These are phyloP conservation scores for Volvox reticuliferus DNA, from an alignment of 139 green algal species.

Conservation along the genomic window DNA sequence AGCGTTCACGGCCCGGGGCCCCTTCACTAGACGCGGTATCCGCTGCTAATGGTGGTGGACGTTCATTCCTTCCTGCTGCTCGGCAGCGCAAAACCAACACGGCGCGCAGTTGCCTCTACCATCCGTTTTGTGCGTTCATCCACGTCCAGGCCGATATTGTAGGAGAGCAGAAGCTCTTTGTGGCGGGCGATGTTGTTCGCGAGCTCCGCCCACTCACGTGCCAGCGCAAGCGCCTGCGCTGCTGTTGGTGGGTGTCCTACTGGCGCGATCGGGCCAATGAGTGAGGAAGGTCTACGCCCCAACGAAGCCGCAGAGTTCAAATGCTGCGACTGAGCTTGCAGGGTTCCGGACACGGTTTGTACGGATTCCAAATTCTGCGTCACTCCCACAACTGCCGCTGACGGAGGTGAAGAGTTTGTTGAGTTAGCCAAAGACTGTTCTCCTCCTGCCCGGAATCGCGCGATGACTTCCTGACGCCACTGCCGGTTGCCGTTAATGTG, in stretches of 20 bases:
- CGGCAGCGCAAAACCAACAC: constrained; percentile 68
- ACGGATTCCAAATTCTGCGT: no score
- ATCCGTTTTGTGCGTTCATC: constrained; percentile 70
- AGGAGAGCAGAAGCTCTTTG: constrained; percentile 57
- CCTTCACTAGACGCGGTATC: no score
- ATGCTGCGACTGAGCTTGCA: no score
- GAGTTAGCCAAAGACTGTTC: not conserved
- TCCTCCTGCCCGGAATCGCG: not conserved
- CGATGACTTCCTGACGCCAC: constrained; percentile 56
- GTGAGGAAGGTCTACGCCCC: no score
- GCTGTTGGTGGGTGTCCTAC: not conserved
- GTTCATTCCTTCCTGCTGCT: not conserved
- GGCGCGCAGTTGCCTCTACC: constrained; percentile 62
- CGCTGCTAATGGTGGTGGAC: not conserved
- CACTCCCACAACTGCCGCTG: not conserved
- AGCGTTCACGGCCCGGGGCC: no score
- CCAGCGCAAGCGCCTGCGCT: constrained; percentile 39
- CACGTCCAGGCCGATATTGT: constrained; percentile 69
- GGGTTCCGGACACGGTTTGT: no score
- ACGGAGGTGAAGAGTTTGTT: not conserved
- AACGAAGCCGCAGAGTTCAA: no score
- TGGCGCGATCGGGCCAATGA: not conserved
- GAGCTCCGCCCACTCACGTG: constrained; percentile 58
- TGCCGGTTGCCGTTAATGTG: constrained; percentile 57
- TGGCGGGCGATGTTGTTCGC: constrained; percentile 58